A percentile compares a stretch with the other conserved stretches of the same genome.
These are phyloP conservation scores for Talaromyces funiculosus DNA, from an alignment of 2,329 filamentous ascomycete genomes.

Conservation along the genomic window DNA sequence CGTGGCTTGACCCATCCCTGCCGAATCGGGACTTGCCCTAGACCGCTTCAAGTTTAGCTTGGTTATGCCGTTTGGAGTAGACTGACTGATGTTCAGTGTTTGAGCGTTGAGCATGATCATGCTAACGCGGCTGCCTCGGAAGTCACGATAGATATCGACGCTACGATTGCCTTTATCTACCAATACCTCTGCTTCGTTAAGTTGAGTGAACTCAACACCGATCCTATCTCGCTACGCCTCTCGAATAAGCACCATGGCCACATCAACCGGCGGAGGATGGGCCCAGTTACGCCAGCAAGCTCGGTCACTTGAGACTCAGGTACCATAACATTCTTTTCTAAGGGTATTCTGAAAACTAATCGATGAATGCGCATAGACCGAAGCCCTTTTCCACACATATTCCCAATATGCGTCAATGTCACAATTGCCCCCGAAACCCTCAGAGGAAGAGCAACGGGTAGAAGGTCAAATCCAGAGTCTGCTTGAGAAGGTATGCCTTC, in stretches of 20 bases:
- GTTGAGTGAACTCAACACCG: background rate
- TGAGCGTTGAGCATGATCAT: background rate
- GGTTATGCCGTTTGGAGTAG: background rate
- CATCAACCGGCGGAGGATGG: constrained; percentile 66
- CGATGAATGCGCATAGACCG: constrained; percentile 55
- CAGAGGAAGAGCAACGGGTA: constrained; percentile 73
- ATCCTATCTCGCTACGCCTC: background rate
- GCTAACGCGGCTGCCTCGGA: constrained; percentile 4
- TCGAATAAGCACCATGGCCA: constrained; percentile 42
- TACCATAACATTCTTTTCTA: constrained; percentile 34
- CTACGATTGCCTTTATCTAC: background rate
- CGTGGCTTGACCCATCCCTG: constrained; percentile 7
- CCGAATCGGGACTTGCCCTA: background rate
- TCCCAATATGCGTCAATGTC: constrained; percentile 81
- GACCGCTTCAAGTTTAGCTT: constrained; percentile 1
- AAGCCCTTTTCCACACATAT: constrained; percentile 65
- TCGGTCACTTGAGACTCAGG: constrained; percentile 81
- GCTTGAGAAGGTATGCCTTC: constrained; percentile 62
- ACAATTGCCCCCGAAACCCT: constrained; percentile 74
- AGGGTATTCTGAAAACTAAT: background rate
- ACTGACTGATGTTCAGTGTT: background rate
- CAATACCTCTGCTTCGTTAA: background rate
- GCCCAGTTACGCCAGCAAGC: constrained; percentile 91
- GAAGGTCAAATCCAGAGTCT: constrained; percentile 80
- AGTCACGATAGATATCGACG: background rate